Evolutionary conservation across 73 alveolate species (phyloP).

Genomic region (Breviolum minutum): DNA sequence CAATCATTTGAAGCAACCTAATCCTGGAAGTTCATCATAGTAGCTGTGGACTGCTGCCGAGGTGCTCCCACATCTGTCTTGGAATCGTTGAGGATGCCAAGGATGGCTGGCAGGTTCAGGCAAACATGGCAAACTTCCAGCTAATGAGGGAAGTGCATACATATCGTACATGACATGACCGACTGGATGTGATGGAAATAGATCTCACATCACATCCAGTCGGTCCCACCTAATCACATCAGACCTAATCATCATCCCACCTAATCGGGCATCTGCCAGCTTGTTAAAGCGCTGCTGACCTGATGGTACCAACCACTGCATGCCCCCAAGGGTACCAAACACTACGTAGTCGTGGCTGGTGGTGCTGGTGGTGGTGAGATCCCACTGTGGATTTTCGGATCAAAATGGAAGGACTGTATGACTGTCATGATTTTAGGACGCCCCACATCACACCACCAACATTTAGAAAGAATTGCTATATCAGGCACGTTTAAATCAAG

Average conservation of each 20-base stretch:
- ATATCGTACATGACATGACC: too few relatives aligned
- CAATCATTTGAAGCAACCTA: too few relatives aligned
- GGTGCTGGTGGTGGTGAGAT: too few relatives aligned
- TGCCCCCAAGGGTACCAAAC: too few relatives aligned
- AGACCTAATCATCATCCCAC: not conserved
- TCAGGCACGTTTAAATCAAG: not conserved
- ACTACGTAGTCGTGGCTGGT: too few relatives aligned
- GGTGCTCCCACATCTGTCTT: slow-evolving; percentile 30
- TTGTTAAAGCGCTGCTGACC: slow-evolving; percentile 21
- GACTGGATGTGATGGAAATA: not conserved
- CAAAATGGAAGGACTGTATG: too few relatives aligned
- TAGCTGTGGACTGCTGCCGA: not conserved
- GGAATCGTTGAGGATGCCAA: slow-evolving; percentile 40
- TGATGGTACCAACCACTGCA: not conserved
- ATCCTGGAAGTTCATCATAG: too few relatives aligned
- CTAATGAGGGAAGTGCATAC: too few relatives aligned
- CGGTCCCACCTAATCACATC: not conserved
- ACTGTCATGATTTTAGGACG: too few relatives aligned
- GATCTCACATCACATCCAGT: not conserved
- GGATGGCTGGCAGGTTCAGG: slow-evolving; percentile 13
- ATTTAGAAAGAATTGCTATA: not conserved
- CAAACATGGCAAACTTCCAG: not conserved
- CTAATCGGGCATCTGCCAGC: slow-evolving; percentile 32
- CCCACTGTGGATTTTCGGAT: too few relatives aligned
- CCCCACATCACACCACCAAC: too few relatives aligned